These are phyloP conservation scores for Bruguiera parviflora DNA, from an alignment of 345 rosid genomes.

Conservation along the genomic window DNA sequence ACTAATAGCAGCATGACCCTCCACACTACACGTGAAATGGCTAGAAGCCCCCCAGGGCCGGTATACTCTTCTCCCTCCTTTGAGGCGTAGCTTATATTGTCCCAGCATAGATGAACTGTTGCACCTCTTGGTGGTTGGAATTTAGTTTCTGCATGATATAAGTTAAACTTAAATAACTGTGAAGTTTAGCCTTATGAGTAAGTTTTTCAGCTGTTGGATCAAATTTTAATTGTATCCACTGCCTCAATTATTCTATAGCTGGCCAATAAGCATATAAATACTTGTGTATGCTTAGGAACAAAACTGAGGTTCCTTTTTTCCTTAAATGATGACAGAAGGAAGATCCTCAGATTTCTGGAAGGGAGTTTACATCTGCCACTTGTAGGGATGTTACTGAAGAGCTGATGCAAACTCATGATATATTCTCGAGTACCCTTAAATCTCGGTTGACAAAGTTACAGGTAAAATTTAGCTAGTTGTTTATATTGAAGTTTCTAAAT, in stretches of 20 bases:
- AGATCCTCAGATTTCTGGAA: slow-evolving; percentile 59
- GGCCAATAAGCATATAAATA: background rate
- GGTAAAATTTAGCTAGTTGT: slow-evolving; percentile 41
- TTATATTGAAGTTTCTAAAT: slow-evolving; percentile 1
- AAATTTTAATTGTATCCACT: background rate
- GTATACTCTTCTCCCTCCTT: slow-evolving; percentile 20
- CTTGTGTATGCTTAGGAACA: background rate
- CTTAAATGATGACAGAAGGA: slow-evolving; percentile 40
- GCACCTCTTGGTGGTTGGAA: slow-evolving; percentile 5
- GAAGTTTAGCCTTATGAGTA: background rate
- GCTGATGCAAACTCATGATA: slow-evolving; percentile 70
- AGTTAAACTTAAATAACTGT: slow-evolving; percentile 2
- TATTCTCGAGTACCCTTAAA: slow-evolving; percentile 66
- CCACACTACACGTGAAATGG: background rate
- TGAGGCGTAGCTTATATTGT: background rate
- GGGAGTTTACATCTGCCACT: slow-evolving; percentile 29
- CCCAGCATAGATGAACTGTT: background rate
- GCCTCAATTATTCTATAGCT: background rate
- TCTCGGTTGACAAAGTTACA: slow-evolving; percentile 89
- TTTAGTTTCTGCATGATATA: slow-evolving; percentile 12
- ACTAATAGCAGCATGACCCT: slow-evolving; percentile 13
- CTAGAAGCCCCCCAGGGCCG: slow-evolving; percentile 9
- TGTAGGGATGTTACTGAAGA: slow-evolving; percentile 49
- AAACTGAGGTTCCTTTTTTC: background rate
- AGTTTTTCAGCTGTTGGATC: background rate